phyloP scores from a whole-genome alignment of 2,329 filamentous ascomycete species.

The Coniochaeta prunicola region DNA sequence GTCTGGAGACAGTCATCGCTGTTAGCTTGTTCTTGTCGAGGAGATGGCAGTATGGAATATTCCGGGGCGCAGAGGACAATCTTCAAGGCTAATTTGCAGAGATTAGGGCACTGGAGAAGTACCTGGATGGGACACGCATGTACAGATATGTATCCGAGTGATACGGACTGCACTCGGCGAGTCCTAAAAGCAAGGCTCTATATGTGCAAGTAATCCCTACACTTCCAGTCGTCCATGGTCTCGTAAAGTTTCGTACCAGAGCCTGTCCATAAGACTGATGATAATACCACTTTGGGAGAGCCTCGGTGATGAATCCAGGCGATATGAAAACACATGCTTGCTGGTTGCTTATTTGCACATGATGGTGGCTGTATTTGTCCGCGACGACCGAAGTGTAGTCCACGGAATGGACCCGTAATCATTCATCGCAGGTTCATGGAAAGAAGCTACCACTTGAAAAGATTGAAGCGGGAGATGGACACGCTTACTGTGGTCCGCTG shows the following conservation, averaged over 20 bases:
- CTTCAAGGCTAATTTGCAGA: background rate
- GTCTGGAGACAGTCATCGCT: background rate
- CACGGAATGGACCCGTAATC: background rate
- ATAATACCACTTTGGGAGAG: background rate
- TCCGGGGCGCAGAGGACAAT: background rate
- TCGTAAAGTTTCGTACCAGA: background rate
- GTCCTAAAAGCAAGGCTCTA: background rate
- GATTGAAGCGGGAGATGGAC: background rate
- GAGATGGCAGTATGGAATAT: background rate
- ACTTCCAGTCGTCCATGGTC: background rate
- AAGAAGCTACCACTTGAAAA: background rate
- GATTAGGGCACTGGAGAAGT: background rate
- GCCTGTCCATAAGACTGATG: background rate
- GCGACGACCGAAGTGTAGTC: background rate
- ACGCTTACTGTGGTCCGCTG: background rate
- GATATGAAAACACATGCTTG: background rate
- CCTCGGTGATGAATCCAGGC: background rate
- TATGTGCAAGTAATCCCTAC: background rate
- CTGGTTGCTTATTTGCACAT: background rate
- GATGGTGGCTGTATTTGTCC: background rate
- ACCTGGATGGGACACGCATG: background rate
- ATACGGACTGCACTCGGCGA: background rate
- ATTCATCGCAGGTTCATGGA: background rate
- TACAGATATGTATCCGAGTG: background rate
- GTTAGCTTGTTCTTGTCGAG: background rate